Evolutionary conservation across 176 grass and related monocot genomes (phyloP).

Genomic region (Dendrocalamus sinicus): DNA sequence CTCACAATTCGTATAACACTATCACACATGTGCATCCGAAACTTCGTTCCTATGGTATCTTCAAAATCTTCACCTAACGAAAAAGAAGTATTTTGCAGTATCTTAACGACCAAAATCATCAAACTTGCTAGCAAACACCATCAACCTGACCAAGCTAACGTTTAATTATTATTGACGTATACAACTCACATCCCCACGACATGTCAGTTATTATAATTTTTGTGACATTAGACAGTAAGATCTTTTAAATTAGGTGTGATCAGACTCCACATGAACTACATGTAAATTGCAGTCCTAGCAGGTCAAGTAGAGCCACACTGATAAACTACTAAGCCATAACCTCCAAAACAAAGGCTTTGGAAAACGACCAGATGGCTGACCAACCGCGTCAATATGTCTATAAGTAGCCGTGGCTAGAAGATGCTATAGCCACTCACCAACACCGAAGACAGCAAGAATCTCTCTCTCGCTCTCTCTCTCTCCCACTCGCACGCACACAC

Average conservation of each 20-base stretch:
- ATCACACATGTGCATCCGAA: background rate
- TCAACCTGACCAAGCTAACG: background rate
- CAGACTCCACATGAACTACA: background rate
- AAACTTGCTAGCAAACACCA: background rate
- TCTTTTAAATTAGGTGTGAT: too few species aligned
- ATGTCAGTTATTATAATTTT: background rate
- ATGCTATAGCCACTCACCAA: background rate
- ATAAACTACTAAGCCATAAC: background rate
- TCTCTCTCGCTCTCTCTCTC: background rate
- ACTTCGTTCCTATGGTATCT: background rate
- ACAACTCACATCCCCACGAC: too few species aligned
- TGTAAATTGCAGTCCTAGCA: background rate
- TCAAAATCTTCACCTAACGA: background rate
- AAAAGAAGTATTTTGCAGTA: background rate
- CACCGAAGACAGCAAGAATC: background rate
- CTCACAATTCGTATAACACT: background rate
- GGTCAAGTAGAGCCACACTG: background rate
- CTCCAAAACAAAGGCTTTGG: background rate
- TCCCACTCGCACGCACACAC: background rate
- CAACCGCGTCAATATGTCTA: slow-evolving; percentile 1
- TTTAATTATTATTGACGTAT: background rate
- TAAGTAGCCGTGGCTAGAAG: background rate
- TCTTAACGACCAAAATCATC: too few species aligned
- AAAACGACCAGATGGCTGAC: background rate
- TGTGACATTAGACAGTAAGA: too few species aligned